Conservation (phyloP, 73 alveolate genomes). For the Paramecium caudatum region DNA sequence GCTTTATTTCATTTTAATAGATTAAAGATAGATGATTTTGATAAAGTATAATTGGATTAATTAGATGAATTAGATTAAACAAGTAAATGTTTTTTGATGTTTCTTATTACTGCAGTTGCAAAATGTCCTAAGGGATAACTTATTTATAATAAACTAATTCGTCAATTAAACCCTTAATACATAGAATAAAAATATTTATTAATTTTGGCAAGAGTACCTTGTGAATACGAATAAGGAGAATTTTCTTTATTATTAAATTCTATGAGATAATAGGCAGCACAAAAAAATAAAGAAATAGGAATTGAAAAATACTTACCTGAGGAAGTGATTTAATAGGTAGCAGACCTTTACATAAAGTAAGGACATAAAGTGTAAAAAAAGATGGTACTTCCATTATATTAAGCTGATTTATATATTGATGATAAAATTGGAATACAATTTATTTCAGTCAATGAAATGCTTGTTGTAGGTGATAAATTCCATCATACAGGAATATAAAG, state of each 20-base stretch:
- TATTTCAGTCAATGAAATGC: conserved; percentile 44
- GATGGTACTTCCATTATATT: background rate
- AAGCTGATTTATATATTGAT: conserved; percentile 8
- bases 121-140: background rate
- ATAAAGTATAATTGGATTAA: background rate
- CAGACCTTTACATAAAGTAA: background rate
- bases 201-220: background rate
- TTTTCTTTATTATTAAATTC: background rate
- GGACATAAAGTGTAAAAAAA: conserved; percentile 28
- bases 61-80: conserved; percentile 8
- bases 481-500: conserved; percentile 3
- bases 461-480: background rate
- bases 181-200: conserved; percentile 23
- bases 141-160: background rate
- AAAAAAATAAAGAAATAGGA: conserved; percentile 12
- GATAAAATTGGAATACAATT: background rate
- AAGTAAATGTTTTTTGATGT: conserved; percentile 30
- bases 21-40: background rate
- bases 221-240: background rate
- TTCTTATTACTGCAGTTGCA: background rate
- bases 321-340: conserved; percentile 11
- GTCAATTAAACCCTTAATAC: background rate
- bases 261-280: background rate
- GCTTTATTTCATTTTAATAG: conserved; percentile 50
- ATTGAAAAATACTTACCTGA: conserved; percentile 37